Base-by-base conservation (phyloP, 805 yeast species). In the Myxozyma sirexii region DNA sequence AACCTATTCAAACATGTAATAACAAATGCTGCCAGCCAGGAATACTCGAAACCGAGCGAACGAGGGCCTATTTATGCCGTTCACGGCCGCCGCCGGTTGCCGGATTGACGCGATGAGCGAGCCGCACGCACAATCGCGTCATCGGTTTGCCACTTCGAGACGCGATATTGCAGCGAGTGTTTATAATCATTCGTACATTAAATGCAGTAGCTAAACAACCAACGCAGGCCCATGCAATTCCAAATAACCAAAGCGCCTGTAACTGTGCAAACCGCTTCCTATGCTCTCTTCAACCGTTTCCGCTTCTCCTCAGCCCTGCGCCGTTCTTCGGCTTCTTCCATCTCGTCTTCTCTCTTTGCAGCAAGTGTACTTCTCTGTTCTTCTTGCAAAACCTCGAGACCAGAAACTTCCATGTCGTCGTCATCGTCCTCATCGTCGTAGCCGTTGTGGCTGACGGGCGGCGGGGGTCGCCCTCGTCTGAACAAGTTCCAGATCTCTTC, bases 321-420 rank as follows among this genome's bases (percentile, higher is more conserved):
- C 8, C 56, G 45, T 55, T 67, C 69, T 42, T 42, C 64, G 17
- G 35, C 54, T 68, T 82, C 83, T 71, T 92, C 97, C 54, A 80
- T 76, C 50, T 79, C 76, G 69, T 93, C 99, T 70, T 94, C 99
- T 41, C 79, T 63, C 66, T 82, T 80, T 0, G 96, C 99, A 56
- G 79, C 80, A 51, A 80, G 79, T 38, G 84, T 77, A 12, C 97
- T 86, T 35, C 81, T 69, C 62, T 77, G 82, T 73, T 93, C 99
- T 69, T 93, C 99, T 57, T 83, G 88, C 43, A 90, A 75, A 24
- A 94, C 84, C 64, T 93, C 97, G 27, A 85, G 85, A 27, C 97
- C 97, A 0, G 94, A 87, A 2, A 97, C 97, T 71, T 93, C 98
- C 97, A 94, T 93, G 68, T 89, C 90, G 59, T 80, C 85, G 49